Base-by-base conservation (phyloP, 1,284 basidiomycete genomes). In the Pseudozyma hubeiensis region DNA sequence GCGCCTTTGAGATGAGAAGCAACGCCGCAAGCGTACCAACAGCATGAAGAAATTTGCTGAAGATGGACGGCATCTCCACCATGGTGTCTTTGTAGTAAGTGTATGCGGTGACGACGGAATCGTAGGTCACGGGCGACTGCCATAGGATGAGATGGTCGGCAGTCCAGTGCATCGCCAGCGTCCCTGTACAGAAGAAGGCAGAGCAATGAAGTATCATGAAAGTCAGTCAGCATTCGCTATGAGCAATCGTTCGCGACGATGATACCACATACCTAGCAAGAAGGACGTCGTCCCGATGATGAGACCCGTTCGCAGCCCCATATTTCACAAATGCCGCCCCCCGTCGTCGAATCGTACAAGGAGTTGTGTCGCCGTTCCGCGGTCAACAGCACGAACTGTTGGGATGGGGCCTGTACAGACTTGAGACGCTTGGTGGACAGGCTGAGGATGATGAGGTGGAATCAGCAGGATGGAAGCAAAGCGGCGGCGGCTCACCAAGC, bases 91-190 rank as follows among this genome's bases (percentile, higher is more conserved):
- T 51, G 63, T 84, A 84, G 67, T 84, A 83, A 11, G 72, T 73
- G 53, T 81, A 80, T 37, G 82, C 82, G 16, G 70, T 67, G 7
- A 72, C 64, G 40, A 82, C 61, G 34, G 79, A 78, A 30, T 65
- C 64, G 30, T 75, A 62, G 0, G 81, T 78, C 29, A 81, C 68
- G 29, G 80, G 74, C 1, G 74, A 53, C 53, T 83, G 81, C 82
- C 82, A 84, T 1, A 83, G 73, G 24, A 84, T 58, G 30, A 83
- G 62, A 45, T 84, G 81, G 51, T 84, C 82, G 11, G 82, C 82
- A 1, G 74, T 79, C 82, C 81, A 82, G 71, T 84, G 81, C 71
- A 83, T 77, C 4, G 77, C 65, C 29, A 84, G 73, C 29, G 81
- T 80, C n/a, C 81, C 79, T 76, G 63, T 45, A 10, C 14, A 16